Base-by-base conservation (phyloP, 1,139 yeast species). In the Magnusiomyces tetraspermus region DNA sequence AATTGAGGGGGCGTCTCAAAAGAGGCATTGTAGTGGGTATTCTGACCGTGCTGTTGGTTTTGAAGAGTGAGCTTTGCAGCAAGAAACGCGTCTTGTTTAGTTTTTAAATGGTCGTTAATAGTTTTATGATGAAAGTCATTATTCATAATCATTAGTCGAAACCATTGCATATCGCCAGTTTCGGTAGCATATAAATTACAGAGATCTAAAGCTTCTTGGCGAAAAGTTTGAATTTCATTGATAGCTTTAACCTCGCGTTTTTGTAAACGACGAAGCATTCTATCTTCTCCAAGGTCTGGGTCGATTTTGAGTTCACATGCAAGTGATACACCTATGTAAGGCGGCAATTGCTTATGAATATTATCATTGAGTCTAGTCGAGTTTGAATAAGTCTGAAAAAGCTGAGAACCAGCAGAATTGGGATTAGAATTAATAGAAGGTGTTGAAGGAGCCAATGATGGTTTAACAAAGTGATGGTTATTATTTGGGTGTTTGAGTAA, bases 211-310 rank as follows among this genome's bases (percentile, higher is more conserved):
- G 47, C 37, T 13, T 44, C 38, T 28, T 44, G 37, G 37, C 47
- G 47, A n/a, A 28, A 44, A 10, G 11, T 19, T 30, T 44, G 21
- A 17, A 44, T 44, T 44, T 44, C 47, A 23, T n/a, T 4, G n/a
- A 44, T 19, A 3, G 47, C 37, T 17, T 44, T 44, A 15, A 28
- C 23, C n/a, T 44, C 47, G 22, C 47, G 47, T 30, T 44, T 44
- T 44, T 44, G 47, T 4, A 44, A n/a, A 28, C 47, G 47, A 5
- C 47, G 47, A n/a, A 44, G 23, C 6, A 30, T 44, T 11, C 47
- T 21, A 21, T 44, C 47, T 11, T 44, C 47, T 3, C 26, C 23
- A 6, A n/a, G 26, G 4, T 4, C 3, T 3, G 22, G 3, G 22
- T 19, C 38, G 23, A 44, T 44, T 19, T 17, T 13, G 24, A 44